Evolutionary conservation across 257 asterid species (phyloP).

Genomic region (Euphrasia confusa): DNA sequence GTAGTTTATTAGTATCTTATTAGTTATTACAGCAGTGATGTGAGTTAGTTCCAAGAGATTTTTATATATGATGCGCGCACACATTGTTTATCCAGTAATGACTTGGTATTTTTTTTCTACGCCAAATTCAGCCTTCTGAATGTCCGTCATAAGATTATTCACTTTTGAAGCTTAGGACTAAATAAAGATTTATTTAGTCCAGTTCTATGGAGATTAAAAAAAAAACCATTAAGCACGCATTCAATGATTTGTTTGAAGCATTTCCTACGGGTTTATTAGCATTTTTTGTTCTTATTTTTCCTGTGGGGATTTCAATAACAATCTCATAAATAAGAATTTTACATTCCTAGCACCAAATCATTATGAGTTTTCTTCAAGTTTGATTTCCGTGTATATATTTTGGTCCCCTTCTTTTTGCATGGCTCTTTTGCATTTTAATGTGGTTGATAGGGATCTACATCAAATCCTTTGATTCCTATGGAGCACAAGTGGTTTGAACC

Average conservation of each 20-base stretch:
- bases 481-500: too few relatives aligned
- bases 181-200: neutral
- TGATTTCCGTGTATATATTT: too few relatives aligned
- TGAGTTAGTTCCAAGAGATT: constrained; percentile 10
- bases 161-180: neutral
- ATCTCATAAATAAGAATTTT: neutral
- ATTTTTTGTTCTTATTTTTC: neutral
- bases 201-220: constrained; percentile 1
- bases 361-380: neutral
- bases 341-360: neutral
- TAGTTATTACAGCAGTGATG: constrained; percentile 14
- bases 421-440: too few relatives aligned
- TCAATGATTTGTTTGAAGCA: neutral
- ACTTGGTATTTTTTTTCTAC: neutral
- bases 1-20: constrained; percentile 8
- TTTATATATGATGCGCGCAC: too few relatives aligned
- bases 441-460: too few relatives aligned
- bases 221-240: constrained; percentile 4
- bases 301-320: neutral
- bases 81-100: neutral
- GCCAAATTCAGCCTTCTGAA: neutral
- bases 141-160: neutral
- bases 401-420: too few relatives aligned
- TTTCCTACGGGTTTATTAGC: neutral
- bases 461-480: too few relatives aligned